These are phyloP conservation scores for Mortierella sp. DNA, from an alignment of 371 early-diverging fungal species.

Conservation along the genomic window DNA sequence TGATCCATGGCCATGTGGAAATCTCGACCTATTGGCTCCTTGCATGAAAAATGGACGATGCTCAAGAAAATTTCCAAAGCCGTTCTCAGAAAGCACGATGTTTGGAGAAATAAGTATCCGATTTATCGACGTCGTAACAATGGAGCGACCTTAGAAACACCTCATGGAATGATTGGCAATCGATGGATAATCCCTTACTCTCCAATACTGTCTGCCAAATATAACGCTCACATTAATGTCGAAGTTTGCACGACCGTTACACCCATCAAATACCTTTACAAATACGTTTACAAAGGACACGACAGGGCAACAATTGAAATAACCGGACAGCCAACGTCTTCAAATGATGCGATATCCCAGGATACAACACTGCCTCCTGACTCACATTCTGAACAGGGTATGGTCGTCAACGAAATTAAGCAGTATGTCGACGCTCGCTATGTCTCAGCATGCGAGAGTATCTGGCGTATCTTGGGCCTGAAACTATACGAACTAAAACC, in stretches of 20 bases:
- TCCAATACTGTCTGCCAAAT: constrained; percentile 48
- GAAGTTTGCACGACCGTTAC: constrained; percentile 43
- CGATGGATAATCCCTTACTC: constrained; percentile 55
- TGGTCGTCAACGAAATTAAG: too few relatives aligned
- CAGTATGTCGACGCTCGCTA: too few relatives aligned
- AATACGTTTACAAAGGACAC: constrained; percentile 57
- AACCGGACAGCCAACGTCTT: too few relatives aligned
- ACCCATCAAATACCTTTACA: constrained; percentile 57
- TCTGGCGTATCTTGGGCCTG: too few relatives aligned
- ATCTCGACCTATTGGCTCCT: constrained; percentile 8
- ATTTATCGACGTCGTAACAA: constrained; percentile 13
- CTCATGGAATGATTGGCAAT: constrained; percentile 30
- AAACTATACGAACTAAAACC: too few relatives aligned
- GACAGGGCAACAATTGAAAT: constrained; percentile 22
- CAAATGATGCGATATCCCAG: background rate
- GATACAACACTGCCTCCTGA: too few relatives aligned
- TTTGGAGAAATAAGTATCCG: constrained; percentile 19
- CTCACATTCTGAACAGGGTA: too few relatives aligned
- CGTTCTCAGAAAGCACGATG: constrained; percentile 27
- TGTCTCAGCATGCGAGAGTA: too few relatives aligned
- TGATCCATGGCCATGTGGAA: constrained; percentile 58
- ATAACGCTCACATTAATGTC: constrained; percentile 59
- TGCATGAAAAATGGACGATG: constrained; percentile 46
- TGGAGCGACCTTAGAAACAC: background rate
- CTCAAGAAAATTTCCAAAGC: constrained; percentile 35